Base-by-base conservation (phyloP, 148 eudicot genomes). In the Heliosperma pusillum region DNA sequence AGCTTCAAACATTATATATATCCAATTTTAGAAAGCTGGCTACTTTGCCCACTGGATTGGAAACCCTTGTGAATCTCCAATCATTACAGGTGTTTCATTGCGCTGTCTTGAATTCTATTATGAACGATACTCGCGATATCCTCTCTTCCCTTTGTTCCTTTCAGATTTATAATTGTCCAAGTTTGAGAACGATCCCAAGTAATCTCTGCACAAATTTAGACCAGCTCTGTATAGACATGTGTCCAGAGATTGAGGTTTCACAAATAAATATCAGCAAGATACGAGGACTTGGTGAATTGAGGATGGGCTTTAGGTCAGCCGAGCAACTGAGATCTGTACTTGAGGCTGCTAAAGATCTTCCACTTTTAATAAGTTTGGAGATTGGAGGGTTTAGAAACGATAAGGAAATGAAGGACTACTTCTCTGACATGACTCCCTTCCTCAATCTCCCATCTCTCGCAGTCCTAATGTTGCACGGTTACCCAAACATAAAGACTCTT, bases 161-260 rank as follows among this genome's bases (percentile, higher is more conserved):
- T 1, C 2, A 29, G 30, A 29, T 29, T 29, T 1, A 29, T 29
- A 29, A 29, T 29, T 29, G 30, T 29, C 30, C 30, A 29, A 29
- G 30, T 29, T 29, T 29, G 30, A 29, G 30, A 29, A 29, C 30
- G 30, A 29, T 29, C 30, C 30, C 30, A 29, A 29, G 30, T 29
- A 29, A 3, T 29, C 30, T 29, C 30, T 29, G 30, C 30, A 29
- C 30, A 29, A 29, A 1, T 1, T 29, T 29, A 29, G 3, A 29
- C 30, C 1, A 1, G 3, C 30, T 29, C 30, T 1, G 1, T 3
- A 50, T 70, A 8, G 3, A 0, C 2, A 26, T 4, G n/a, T 70
- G 73, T 24, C 73, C 73, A 10, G 2, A 30, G 42, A 70, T 70
- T 19, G 42, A 70, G 44, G 45, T 5, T 52, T 11, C 73, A 7